Percentiles rank a stretch among this genome's conserved stretches.
Conservation (phyloP, 495 filamentous ascomycete genomes). For the Aspergillus egyptiacus region DNA sequence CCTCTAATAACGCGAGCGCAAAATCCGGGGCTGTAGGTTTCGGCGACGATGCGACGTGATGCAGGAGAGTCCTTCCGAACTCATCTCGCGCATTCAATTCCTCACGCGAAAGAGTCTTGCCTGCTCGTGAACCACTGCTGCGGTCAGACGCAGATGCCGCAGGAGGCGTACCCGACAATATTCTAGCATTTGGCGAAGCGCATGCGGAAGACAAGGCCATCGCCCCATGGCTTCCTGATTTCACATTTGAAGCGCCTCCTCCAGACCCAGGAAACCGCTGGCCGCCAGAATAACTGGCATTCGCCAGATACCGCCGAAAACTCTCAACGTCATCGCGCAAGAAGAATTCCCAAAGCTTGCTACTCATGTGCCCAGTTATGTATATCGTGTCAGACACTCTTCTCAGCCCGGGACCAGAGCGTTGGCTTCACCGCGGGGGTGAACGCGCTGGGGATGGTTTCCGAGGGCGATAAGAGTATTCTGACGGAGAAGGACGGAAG, state of each 20-base stretch:
- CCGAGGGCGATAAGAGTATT: conserved; percentile 37
- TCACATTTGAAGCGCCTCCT: conserved; percentile 29
- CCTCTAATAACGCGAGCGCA: conserved; percentile 68
- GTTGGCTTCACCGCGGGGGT: conserved; percentile 78
- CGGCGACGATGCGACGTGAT: conserved; percentile 73
- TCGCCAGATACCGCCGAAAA: conserved; percentile 77
- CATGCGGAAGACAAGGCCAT: conserved; percentile 46
- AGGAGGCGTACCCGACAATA: conserved; percentile 25
- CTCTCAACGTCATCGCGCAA: conserved; percentile 91
- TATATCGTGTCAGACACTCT: conserved; percentile 45
- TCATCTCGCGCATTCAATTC: conserved; percentile 81
- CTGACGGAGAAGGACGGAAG: conserved; percentile 15
- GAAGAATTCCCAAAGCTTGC: conserved; percentile 90
- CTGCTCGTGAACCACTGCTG: conserved; percentile 13
- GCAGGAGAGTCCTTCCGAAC: conserved; percentile 72
- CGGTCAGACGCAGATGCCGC: conserved; percentile 26
- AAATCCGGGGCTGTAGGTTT: conserved; percentile 62
- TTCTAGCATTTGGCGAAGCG: conserved; percentile 37
- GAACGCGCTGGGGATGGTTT: conserved; percentile 76
- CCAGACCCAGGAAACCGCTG: conserved; percentile 27
- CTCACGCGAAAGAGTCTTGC: conserved; percentile 48
- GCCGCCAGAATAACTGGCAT: conserved; percentile 46
- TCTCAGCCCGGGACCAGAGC: conserved; percentile 62
- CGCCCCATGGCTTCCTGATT: conserved; percentile 44
- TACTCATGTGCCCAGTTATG: conserved; percentile 75